These are phyloP conservation scores for Pseudotulostoma volvatum DNA, from an alignment of 495 filamentous ascomycete genomes.

Conservation along the genomic window DNA sequence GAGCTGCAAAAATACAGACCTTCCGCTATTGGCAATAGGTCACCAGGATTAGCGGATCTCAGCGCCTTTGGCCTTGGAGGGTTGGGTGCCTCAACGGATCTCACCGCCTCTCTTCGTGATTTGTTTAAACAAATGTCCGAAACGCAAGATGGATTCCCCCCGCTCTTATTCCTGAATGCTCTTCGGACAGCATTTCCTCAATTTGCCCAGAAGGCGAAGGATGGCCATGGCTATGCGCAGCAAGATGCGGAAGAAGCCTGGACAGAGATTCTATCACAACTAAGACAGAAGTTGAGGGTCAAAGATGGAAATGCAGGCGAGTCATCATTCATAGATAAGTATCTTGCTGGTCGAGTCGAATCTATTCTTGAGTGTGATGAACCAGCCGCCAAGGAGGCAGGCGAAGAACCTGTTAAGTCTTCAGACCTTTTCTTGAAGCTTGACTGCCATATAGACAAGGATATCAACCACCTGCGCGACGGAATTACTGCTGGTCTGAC, in stretches of 20 bases:
- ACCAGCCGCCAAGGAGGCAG: conserved; percentile 51
- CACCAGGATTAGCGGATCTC: conserved; percentile 28
- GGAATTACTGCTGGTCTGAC: conserved; percentile 66
- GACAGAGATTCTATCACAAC: conserved; percentile 84
- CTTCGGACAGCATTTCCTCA: conserved; percentile 77
- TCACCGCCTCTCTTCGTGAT: conserved; percentile 66
- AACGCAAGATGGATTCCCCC: conserved; percentile 78
- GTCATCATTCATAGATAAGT: conserved; percentile 73
- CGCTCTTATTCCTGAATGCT: conserved; percentile 69
- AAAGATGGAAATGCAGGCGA: conserved; percentile 34
- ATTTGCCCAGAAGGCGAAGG: conserved; percentile 73
- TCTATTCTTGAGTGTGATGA: conserved; percentile 73
- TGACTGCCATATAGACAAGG: conserved; percentile 77
- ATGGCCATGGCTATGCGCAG: conserved; percentile 73
- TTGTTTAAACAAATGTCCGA: conserved; percentile 87
- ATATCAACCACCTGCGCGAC: conserved; percentile 78
- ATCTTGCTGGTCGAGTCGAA: conserved; percentile 66
- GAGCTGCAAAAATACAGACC: conserved; percentile 55
- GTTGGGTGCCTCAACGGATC: conserved; percentile 45
- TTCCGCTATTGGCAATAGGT: conserved; percentile 14
- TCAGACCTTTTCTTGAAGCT: conserved; percentile 80
- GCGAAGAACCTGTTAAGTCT: conserved; percentile 48
- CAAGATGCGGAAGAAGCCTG: conserved; percentile 98
- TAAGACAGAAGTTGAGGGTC: conserved; percentile 63
- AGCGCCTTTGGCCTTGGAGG: conserved; percentile 45